Evolutionary conservation across 345 rosid species (phyloP), one percentile per base, ranked within the genome.

Genomic region (Fremontodendron californicum): DNA sequence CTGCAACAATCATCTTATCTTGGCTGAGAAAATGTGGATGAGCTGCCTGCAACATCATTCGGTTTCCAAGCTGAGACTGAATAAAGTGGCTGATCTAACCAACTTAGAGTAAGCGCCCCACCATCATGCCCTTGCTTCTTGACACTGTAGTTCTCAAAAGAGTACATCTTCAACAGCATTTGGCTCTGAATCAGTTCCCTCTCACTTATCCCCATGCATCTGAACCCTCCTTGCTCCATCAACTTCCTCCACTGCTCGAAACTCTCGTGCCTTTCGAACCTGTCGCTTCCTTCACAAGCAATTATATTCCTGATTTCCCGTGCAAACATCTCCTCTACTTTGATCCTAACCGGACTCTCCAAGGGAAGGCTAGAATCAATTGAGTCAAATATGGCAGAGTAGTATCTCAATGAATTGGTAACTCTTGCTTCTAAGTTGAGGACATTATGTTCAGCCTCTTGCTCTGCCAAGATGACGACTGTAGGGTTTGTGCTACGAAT

Each of bases 241-340:
- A 85, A 66, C 81, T 67, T 86, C 88, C 74, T 90, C 98, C 98
- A 96, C 21, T 86, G 87, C 1, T 80, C 83, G 55, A 92, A 92
- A 9, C 82, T 54, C 79, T 90, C 87, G 11, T 96, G 99, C 83
- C 99, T 92, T 80, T 93, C 99, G 8, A 79, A 58, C 60, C 99
- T 81, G 78, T 92, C 93, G 9, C 91, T 92, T 55, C 99, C 98
- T 89, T 96, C 99, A 45, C 98, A 91, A 31, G 98, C 94, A 15
- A 96, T 85, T 2, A 96, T 83, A 84, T 87, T 91, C 79, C 94
- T 88, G 18, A 96, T 91, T 81, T 96, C 98, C 78, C 88, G 79
- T 23, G 88, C 98, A 37, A 90, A 92, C 89, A 90, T 83, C 79
- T 96, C 97, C 85, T 96, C 99, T 46, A 96, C 78, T 76, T 91